Evolutionary conservation across 495 filamentous ascomycete species (phyloP).

Genomic region (Daldinia childiae): DNA sequence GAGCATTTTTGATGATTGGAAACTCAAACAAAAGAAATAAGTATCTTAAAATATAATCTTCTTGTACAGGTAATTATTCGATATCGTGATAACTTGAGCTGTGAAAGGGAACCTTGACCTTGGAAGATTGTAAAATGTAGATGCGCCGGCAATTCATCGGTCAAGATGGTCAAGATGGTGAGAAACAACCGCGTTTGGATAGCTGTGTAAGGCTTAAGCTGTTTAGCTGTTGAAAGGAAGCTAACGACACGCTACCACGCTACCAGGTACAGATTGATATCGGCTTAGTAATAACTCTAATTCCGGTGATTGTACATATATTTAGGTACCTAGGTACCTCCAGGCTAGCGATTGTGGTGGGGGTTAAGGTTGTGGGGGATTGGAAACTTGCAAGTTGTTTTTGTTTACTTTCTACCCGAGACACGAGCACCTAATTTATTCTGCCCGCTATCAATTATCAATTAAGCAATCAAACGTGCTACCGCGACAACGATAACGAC

Average conservation of each 20-base stretch:
- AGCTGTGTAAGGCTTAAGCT: not conserved
- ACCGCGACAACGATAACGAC: not conserved
- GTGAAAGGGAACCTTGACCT: not conserved
- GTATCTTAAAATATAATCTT: not conserved
- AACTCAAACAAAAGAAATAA: not conserved
- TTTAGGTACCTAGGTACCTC: not conserved
- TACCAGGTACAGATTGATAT: not conserved
- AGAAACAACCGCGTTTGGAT: conserved; percentile 1
- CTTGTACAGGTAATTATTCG: not conserved
- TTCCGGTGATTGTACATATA: not conserved
- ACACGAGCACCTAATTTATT: conserved; percentile 13
- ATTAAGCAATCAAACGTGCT: not conserved
- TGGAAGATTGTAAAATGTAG: not conserved
- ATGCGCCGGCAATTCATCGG: conserved; percentile 25
- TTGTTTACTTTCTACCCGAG: conserved; percentile 43
- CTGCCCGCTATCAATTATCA: conserved; percentile 2
- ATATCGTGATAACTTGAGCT: not conserved
- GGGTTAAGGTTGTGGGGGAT: conserved; percentile 27
- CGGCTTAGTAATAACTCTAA: not conserved
- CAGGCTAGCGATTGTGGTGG: conserved; percentile 22
- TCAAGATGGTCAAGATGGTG: conserved; percentile 6
- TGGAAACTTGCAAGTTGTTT: conserved; percentile 37
- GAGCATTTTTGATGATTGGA: conserved; percentile 44
- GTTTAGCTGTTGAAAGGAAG: not conserved
- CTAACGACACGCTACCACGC: conserved; percentile 20